These are phyloP conservation scores for Verticillium longisporum DNA, from an alignment of 2,329 filamentous ascomycete genomes.

Conservation along the genomic window DNA sequence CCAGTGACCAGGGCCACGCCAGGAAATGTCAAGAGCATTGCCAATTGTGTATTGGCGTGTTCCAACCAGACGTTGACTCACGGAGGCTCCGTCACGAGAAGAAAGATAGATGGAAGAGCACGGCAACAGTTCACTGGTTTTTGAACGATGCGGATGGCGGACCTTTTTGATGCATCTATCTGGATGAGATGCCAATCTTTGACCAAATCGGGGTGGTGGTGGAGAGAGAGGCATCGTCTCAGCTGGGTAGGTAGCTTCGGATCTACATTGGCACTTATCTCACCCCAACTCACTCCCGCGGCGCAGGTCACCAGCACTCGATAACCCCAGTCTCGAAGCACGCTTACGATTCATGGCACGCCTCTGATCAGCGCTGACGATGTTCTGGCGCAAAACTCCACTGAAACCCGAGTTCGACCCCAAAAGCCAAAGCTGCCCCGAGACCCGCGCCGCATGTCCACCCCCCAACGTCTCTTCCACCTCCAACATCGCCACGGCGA, in stretches of 20 bases:
- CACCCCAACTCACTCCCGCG: neutral
- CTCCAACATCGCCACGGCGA: neutral
- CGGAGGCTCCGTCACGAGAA: too few relatives aligned
- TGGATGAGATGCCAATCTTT: too few relatives aligned
- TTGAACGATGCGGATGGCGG: neutral
- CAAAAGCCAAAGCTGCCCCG: constrained; percentile 7
- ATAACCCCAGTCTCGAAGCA: neutral
- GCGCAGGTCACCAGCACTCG: neutral
- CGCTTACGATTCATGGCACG: neutral
- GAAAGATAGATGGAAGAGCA: too few relatives aligned
- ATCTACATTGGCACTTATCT: neutral
- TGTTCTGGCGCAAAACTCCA: neutral
- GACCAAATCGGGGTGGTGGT: too few relatives aligned
- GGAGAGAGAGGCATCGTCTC: too few relatives aligned
- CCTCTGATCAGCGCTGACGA: neutral
- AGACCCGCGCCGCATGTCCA: constrained; percentile 2
- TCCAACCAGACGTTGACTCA: too few relatives aligned
- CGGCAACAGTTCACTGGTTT: too few relatives aligned
- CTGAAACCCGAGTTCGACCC: constrained; percentile 1
- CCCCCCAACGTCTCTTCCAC: constrained; percentile 2
- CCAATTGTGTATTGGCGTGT: neutral
- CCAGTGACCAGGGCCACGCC: constrained; percentile 40
- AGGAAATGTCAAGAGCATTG: constrained; percentile 23
- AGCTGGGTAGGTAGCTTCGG: neutral
- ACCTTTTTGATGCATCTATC: neutral